Base-by-base conservation (phyloP, 768 basidiomycete species). In the Amanita pseudoporphyria region DNA sequence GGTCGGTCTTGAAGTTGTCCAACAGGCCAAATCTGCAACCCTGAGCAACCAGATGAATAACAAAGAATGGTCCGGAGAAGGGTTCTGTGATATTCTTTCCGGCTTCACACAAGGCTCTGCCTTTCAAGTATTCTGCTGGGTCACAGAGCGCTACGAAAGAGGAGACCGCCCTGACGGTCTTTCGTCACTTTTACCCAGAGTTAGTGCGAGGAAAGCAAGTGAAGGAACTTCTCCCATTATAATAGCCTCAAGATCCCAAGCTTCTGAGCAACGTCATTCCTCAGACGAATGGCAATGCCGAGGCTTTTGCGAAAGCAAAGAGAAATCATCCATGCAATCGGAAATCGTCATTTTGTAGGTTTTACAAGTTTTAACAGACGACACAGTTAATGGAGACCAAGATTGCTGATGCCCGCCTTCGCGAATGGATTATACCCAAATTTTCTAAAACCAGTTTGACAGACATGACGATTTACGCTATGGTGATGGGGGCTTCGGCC, bases 391-490 rank as follows among this genome's bases (percentile, higher is more conserved):
- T 50, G 42, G 30, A 41, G 12, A 41, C 26, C 6, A 35, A 53
- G 9, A 52, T 66, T 26, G 53, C 53, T 7, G 42, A 64, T 35
- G 53, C 61, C 6, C 37, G 45, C 0, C 52, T 69, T 2, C 59
- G 58, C 14, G 62, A 64, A 3, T 69, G 66, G 66, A 57, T 69
- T 51, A 56, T 59, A 24, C 68, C 68, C 6, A 40, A 56, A 16
- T 68, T 69, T 54, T 58, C 67, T 31, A 71, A 67, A 13, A 69
- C 68, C 31, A 69, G 61, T 2, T 18, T 21, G 3, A 56, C 52
- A 16, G 69, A 68, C 28, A 60, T 49, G 9, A 58, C 55, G 18
- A 53, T 61, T 2, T 64, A 54, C 13, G 60, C 62, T 6, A 60
- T 68, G 39, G 56, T 58, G 44, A 62, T 64, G 62, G 67, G 71